Conservation (phyloP, 495 filamentous ascomycete genomes). For the Penicillium riverlandense region DNA sequence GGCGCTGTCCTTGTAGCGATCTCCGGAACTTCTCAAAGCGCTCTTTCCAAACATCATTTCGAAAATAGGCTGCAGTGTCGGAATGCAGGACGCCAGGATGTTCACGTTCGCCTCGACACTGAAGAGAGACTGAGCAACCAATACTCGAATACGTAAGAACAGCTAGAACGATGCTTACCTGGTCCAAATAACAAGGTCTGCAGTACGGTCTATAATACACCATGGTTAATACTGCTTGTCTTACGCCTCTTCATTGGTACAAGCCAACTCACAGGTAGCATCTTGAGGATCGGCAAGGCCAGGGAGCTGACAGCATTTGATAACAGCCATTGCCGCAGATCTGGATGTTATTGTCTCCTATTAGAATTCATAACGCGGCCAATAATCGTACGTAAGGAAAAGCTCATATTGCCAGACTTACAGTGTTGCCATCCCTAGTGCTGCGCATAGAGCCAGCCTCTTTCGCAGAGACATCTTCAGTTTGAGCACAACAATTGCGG, state of each 20-base stretch:
- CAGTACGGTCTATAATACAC: conserved; percentile 16
- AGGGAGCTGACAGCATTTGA: conserved; percentile 35
- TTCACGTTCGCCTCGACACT: conserved; percentile 41
- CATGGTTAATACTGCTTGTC: no score
- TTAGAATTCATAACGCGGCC: background rate
- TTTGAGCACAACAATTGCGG: conserved; percentile 31
- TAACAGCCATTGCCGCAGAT: conserved; percentile 17
- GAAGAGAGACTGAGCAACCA: background rate
- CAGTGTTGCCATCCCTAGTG: conserved; percentile 36
- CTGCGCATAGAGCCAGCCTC: conserved; percentile 36
- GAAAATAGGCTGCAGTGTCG: conserved; percentile 35
- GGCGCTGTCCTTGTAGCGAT: no score
- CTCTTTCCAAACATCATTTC: conserved; percentile 22
- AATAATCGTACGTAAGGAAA: background rate
- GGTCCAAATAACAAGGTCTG: conserved; percentile 40
- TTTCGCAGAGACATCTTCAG: conserved; percentile 38
- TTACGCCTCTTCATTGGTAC: background rate
- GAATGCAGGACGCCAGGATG: conserved; percentile 44
- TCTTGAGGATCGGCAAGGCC: conserved; percentile 26
- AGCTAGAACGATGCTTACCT: conserved; percentile 14
- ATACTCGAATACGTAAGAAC: background rate
- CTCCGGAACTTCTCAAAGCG: background rate
- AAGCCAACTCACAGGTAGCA: conserved; percentile 26
- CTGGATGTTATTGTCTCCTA: background rate
- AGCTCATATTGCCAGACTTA: background rate